Base-by-base conservation (phyloP, 306 rosid genomes). In the Citrullus colocynthis region DNA sequence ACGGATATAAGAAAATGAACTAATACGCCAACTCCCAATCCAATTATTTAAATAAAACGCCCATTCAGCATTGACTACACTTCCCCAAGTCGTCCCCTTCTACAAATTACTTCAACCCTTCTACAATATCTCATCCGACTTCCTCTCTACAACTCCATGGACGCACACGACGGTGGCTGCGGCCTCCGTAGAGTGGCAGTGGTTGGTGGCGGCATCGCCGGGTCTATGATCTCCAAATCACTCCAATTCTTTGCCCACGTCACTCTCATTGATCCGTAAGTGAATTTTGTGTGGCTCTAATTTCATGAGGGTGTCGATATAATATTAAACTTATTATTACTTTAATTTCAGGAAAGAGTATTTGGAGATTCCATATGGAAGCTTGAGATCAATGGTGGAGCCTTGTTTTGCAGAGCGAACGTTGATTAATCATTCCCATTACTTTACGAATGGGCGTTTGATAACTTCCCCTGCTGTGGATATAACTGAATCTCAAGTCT, bases 321-420 rank as follows among this genome's bases (percentile, higher is more conserved):
- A 12, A 3, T 48, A 11, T 48, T 48, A 3, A 48, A 48, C 12
- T 48, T 48, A 2, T 48, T 12, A 24, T 24, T 24, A 24, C 28
- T 24, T 24, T 24, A 24, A 24, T 24, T 24, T 24, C 28, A 24
- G 28, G 28, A 93, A 91, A 87, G 98, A 93, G 32, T 88, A 91
- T 84, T 91, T 86, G 85, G 97, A 91, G 88, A 93, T 91, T 65
- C 79, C 98, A 61, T 93, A 93, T 89, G 97, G 91, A 41, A 73
- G 79, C 75, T 86, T 90, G 86, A 91, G 98, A 83, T 77, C 96
- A 61, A 90, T 83, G 92, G 98, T 90, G 81, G 96, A 91, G 79
- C 97, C 97, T 45, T 70, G 91, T 39, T 87, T 88, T 82, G 96
- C 85, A 0, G 90, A 86, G 78, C 85, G 92, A 79, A 54, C 87